Evolutionary conservation across 139 green algal species (phyloP).

Genomic region (Chlorella sp.): DNA sequence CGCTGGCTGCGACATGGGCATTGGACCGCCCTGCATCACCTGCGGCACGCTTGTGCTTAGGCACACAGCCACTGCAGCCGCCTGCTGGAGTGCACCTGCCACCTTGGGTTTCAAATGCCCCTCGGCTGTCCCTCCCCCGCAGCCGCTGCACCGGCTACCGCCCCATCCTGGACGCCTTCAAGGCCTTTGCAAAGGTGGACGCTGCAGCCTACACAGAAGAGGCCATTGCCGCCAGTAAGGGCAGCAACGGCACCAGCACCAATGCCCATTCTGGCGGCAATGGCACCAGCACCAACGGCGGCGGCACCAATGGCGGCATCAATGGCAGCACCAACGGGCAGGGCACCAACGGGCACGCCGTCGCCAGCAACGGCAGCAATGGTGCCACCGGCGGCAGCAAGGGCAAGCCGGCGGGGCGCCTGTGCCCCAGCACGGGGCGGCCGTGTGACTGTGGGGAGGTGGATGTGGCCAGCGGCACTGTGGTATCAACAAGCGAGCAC

Average conservation of each 20-base stretch:
- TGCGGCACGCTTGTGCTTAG: neutral
- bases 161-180: slow-evolving; percentile 98
- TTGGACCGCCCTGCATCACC: neutral
- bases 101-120: neutral
- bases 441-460: slow-evolving; percentile 78
- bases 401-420: slow-evolving; percentile 10
- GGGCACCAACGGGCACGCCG: neutral
- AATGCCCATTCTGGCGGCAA: slow-evolving; percentile 4
- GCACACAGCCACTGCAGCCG: too few relatives aligned
- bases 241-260: slow-evolving; percentile 31
- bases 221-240: slow-evolving; percentile 75
- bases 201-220: slow-evolving; percentile 78
- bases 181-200: slow-evolving; percentile 82
- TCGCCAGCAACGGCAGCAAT: slow-evolving; percentile 16
- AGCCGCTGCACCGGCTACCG: slow-evolving; percentile 95
- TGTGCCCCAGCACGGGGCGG: slow-evolving; percentile 84
- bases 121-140: neutral
- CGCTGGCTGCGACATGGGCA: too few relatives aligned
- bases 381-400: slow-evolving; percentile 2
- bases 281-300: neutral
- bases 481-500: neutral
- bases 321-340: slow-evolving; percentile 4
- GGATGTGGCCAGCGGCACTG: neutral
- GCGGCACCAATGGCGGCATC: neutral
- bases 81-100: neutral